These are phyloP conservation scores for Penicillium hordei DNA, from an alignment of 2,329 filamentous ascomycete genomes.

Conservation along the genomic window DNA sequence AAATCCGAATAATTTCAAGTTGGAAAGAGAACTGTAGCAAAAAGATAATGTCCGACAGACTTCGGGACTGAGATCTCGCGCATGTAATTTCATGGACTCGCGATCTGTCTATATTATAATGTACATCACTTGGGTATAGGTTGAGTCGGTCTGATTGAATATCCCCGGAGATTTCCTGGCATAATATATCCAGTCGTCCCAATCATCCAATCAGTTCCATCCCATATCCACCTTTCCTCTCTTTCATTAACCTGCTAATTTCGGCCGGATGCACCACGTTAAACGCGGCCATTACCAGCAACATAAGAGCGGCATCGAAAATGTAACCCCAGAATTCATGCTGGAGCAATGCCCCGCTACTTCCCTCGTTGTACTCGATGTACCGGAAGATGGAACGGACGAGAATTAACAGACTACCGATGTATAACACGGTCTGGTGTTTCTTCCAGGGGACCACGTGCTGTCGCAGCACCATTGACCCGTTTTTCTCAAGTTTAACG, in stretches of 20 bases:
- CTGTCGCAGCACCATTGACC: background rate
- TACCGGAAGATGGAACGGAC: background rate
- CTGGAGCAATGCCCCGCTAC: background rate
- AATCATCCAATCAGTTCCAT: background rate
- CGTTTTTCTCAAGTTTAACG: background rate
- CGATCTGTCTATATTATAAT: background rate
- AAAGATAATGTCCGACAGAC: background rate
- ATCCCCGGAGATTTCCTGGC: background rate
- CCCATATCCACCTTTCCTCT: background rate
- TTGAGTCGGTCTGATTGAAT: background rate
- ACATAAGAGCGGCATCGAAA: background rate
- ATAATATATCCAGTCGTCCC: background rate
- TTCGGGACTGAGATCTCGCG: background rate
- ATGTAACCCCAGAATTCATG: background rate
- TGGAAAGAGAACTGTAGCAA: background rate
- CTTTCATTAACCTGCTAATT: background rate
- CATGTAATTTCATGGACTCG: background rate
- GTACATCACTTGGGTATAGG: background rate
- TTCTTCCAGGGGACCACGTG: background rate
- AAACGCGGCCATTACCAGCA: background rate
- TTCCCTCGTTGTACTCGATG: constrained; percentile 1
- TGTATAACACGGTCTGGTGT: background rate
- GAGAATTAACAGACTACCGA: background rate
- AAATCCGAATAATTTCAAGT: background rate
- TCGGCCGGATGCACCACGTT: background rate